Evolutionary conservation across 192 early-diverging fungal genomes (phyloP), one percentile per base, ranked within the genome.

Genomic region (Helicostylum pulchrum): DNA sequence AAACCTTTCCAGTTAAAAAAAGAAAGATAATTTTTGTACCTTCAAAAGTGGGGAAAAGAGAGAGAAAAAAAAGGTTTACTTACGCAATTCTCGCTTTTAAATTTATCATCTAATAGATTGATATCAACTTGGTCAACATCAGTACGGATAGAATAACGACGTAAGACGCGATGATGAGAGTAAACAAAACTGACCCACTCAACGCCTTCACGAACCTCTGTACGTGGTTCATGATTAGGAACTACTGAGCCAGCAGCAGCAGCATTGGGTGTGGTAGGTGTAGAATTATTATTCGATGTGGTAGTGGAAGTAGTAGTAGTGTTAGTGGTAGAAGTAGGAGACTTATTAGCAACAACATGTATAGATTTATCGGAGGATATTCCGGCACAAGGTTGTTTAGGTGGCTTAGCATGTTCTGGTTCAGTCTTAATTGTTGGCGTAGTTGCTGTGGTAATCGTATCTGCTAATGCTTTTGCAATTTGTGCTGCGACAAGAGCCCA

Each of bases 61-160:
- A 49, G 26, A 49, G 26, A 26, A 26, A 26, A 26, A 26, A 26
- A 2, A 2, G 36, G n/a, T n/a, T n/a, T 4, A 76, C 74, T 76
- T 36, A 96, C 83, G 66, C 91, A 94, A 67, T 94, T 96, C 32
- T 77, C 81, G 7, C 48, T 50, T 67, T 87, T 87, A 66, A 94
- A 90, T 50, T 87, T 70, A 20, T 67, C 39, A 57, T 79, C 49
- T 61, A 92, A 71, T 31, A 75, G 61, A 42, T 51, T 48, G 30
- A 80, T 8, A 73, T 68, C 19, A 39, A 85, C 79, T 15, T 74
- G 62, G 34, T 93, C 87, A 39, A 94, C 71, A 70, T 94, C 92
- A 21, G 87, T 88, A 12, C 90, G 84, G 48, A 94, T 83, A 7
- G 74, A 74, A 66, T 90, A 88, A 15, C 80, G 71, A 6, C 73